phyloP scores from a whole-genome alignment of 495 filamentous ascomycete genomes.

The Penicillium manginii region DNA sequence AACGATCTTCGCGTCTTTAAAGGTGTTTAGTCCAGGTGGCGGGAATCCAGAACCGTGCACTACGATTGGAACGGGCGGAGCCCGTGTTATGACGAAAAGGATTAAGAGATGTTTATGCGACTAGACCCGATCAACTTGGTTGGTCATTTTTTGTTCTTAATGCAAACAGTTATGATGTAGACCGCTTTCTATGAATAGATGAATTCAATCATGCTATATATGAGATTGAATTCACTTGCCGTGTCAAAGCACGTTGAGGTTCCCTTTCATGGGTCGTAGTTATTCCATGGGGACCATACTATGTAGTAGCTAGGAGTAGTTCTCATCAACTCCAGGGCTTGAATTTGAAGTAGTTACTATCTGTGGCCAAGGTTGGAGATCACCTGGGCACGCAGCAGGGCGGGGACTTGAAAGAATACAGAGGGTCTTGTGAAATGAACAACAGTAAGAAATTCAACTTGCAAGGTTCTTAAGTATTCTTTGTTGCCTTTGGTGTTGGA shows the following conservation, averaged over 20 bases:
- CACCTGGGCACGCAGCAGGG: too few relatives aligned
- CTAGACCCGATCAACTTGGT: slow-evolving; percentile 27
- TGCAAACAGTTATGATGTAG: slow-evolving; percentile 36
- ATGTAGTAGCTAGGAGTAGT: too few relatives aligned
- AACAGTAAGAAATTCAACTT: too few relatives aligned
- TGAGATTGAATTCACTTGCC: not conserved
- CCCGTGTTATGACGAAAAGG: slow-evolving; percentile 35
- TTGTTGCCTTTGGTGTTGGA: too few relatives aligned
- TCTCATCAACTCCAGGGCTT: too few relatives aligned
- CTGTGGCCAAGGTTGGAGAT: too few relatives aligned
- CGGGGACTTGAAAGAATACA: too few relatives aligned
- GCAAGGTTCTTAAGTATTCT: too few relatives aligned
- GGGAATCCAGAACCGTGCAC: slow-evolving; percentile 1
- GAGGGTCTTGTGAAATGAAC: too few relatives aligned
- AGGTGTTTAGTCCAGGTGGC: not conserved
- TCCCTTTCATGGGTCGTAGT: too few relatives aligned
- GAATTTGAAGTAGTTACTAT: too few relatives aligned
- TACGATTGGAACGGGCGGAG: slow-evolving; percentile 11
- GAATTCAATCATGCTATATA: slow-evolving; percentile 22
- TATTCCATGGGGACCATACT: too few relatives aligned
- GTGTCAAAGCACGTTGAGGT: not conserved
- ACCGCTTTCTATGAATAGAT: slow-evolving; percentile 36
- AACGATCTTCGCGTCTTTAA: slow-evolving; percentile 9
- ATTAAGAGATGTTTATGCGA: slow-evolving; percentile 33
- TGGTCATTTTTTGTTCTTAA: slow-evolving; percentile 27